These are phyloP conservation scores for Mrakia frigida DNA, from an alignment of 768 basidiomycete species.

Conservation along the genomic window DNA sequence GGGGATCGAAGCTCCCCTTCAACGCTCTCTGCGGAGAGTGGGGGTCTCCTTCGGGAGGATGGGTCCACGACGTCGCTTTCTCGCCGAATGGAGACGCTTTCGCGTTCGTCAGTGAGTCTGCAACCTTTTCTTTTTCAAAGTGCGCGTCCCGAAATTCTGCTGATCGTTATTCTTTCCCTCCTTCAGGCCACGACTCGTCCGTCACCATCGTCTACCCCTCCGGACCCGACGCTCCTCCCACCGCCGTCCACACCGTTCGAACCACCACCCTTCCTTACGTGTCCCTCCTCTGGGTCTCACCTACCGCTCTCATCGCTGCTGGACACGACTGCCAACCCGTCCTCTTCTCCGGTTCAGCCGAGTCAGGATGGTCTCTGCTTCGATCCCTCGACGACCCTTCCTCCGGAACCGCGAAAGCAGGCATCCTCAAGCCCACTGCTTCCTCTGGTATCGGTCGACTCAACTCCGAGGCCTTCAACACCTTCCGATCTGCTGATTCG, in stretches of 20 bases:
- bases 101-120: slow-evolving; percentile 78
- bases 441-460: slow-evolving; percentile 58
- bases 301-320: slow-evolving; percentile 76
- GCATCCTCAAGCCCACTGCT: slow-evolving; percentile 46
- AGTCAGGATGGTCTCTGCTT: slow-evolving; percentile 66
- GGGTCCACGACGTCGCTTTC: slow-evolving; percentile 94
- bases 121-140: not conserved
- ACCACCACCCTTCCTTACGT: slow-evolving; percentile 74
- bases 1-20: slow-evolving; percentile 98
- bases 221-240: slow-evolving; percentile 46
- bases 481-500: slow-evolving; percentile 85
- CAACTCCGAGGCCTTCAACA: slow-evolving; percentile 88
- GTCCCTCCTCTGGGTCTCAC: slow-evolving; percentile 78
- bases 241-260: slow-evolving; percentile 63
- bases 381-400: slow-evolving; percentile 83
- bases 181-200: slow-evolving; percentile 87
- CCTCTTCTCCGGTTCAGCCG: slow-evolving; percentile 67
- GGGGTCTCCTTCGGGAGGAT: slow-evolving; percentile 79
- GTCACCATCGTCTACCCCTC: slow-evolving; percentile 84
- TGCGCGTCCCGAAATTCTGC: not conserved
- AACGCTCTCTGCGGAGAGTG: slow-evolving; percentile 97
- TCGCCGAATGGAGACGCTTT: slow-evolving; percentile 92
- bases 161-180: not conserved
- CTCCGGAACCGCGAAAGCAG: slow-evolving; percentile 50
- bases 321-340: slow-evolving; percentile 97